Evolutionary conservation across 2,329 filamentous ascomycete genomes (phyloP).

Genomic region (Cladosporium sp.): DNA sequence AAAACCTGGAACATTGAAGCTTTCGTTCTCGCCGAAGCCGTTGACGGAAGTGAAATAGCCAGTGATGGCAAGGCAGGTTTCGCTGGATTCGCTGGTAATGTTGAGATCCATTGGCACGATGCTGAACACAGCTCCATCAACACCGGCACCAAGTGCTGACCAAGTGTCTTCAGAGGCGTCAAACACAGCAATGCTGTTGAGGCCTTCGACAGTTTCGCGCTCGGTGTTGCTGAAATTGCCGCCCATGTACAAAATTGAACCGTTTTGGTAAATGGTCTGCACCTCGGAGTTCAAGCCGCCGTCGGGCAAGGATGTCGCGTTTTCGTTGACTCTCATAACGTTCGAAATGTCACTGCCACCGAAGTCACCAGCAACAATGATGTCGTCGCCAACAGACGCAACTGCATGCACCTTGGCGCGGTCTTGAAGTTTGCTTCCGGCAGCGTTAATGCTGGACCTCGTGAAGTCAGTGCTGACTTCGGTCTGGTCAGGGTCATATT

Average conservation of each 20-base stretch:
- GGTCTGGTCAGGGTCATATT: constrained; percentile 68
- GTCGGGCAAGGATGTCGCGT: constrained; percentile 58
- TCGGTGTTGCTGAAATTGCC: constrained; percentile 77
- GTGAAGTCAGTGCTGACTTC: constrained; percentile 61
- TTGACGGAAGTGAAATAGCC: constrained; percentile 74
- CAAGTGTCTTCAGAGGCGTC: constrained; percentile 65
- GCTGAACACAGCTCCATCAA: constrained; percentile 71
- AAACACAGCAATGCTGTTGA: constrained; percentile 75
- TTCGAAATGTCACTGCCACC: constrained; percentile 64
- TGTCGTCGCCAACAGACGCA: constrained; percentile 57
- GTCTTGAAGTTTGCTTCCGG: constrained; percentile 65
- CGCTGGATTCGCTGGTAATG: constrained; percentile 61
- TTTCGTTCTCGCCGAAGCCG: constrained; percentile 59
- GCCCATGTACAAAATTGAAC: constrained; percentile 69
- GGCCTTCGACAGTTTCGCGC: constrained; percentile 55
- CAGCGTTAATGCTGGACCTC: constrained; percentile 69
- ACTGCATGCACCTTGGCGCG: constrained; percentile 69
- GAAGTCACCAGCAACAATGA: constrained; percentile 84
- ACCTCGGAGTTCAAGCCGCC: constrained; percentile 79
- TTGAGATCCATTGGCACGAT: constrained; percentile 79
- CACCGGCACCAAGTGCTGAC: constrained; percentile 76
- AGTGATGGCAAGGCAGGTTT: constrained; percentile 73
- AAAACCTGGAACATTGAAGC: constrained; percentile 66
- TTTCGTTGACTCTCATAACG: constrained; percentile 69
- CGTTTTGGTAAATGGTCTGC: constrained; percentile 64